phyloP scores from a whole-genome alignment of 768 basidiomycete genomes.

The Boletus patriciae region DNA sequence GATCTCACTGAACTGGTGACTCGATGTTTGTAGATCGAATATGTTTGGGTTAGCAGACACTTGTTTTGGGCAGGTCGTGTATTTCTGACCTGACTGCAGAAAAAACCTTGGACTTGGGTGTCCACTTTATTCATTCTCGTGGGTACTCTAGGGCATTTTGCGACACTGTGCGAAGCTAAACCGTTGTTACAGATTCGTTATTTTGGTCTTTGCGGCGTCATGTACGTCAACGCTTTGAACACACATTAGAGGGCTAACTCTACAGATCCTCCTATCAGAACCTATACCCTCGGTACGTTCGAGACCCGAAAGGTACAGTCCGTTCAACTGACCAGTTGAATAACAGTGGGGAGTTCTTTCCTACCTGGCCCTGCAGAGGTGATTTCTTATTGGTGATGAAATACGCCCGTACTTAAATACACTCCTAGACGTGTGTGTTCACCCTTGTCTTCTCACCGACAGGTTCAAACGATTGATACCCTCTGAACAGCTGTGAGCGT shows the following conservation, averaged over 20 bases:
- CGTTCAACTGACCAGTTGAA: not conserved
- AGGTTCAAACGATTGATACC: not conserved
- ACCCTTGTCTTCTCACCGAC: not conserved
- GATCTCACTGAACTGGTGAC: not conserved
- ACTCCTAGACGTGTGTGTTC: constrained; percentile 7
- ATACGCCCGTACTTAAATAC: not conserved
- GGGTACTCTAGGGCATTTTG: not conserved
- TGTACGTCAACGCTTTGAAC: not conserved
- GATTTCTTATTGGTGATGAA: not conserved
- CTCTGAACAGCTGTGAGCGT: constrained; percentile 9
- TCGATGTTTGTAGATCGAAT: constrained; percentile 3
- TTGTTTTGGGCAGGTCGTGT: not conserved
- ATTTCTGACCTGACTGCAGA: constrained; percentile 2
- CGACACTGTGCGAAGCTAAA: not conserved
- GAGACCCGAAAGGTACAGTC: too few species aligned
- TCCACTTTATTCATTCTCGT: constrained; percentile 7
- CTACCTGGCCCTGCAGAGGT: constrained; percentile 10
- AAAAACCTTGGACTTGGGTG: constrained; percentile 1
- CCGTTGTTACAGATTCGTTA: constrained; percentile 9
- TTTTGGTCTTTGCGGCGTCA: constrained; percentile 1
- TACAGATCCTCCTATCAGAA: not conserved
- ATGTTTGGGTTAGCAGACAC: constrained; percentile 2
- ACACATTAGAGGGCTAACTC: not conserved
- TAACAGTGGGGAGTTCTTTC: constrained; percentile 9
- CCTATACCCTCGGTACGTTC: constrained; percentile 1